These are phyloP conservation scores for Zygosaccharomyces pseudobailii DNA, from an alignment of 1,139 yeast species.

Conservation along the genomic window DNA sequence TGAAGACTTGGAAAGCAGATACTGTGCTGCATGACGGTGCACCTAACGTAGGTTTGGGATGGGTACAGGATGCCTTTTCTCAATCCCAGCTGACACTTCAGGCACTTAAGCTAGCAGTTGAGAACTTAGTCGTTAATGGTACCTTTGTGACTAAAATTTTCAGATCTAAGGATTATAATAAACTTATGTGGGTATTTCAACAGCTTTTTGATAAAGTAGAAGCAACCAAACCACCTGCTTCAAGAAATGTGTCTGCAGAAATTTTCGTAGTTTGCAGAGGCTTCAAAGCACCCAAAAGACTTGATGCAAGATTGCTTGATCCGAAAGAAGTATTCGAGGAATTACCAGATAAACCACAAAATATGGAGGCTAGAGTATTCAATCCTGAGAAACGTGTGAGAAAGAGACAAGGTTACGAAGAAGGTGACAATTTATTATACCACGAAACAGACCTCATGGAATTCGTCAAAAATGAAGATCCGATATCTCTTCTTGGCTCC, in stretches of 20 bases:
- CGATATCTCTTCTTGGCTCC: slow-evolving; percentile 76
- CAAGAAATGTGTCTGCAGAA: slow-evolving; percentile 98
- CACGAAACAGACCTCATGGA: slow-evolving; percentile 74
- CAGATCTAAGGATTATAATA: slow-evolving; percentile 96
- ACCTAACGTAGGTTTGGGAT: slow-evolving; percentile 97
- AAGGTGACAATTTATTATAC: slow-evolving; percentile 77
- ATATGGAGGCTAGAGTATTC: slow-evolving; percentile 86
- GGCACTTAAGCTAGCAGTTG: slow-evolving; percentile 92
- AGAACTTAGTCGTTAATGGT: slow-evolving; percentile 86
- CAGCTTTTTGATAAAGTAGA: slow-evolving; percentile 94
- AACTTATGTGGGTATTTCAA: slow-evolving; percentile 94
- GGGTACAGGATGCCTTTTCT: slow-evolving; percentile 99
- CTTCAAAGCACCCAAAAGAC: slow-evolving; percentile 90
- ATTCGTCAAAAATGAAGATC: slow-evolving; percentile 74
- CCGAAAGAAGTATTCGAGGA: slow-evolving; percentile 94
- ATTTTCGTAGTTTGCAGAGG: slow-evolving; percentile 95
- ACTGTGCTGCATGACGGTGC: slow-evolving; percentile 99
- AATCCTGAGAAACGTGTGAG: slow-evolving; percentile 90
- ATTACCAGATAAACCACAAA: slow-evolving; percentile 66
- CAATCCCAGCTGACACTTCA: slow-evolving; percentile 94
- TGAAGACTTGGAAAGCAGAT: slow-evolving; percentile 99
- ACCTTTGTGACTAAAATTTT: slow-evolving; percentile 96
- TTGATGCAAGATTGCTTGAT: slow-evolving; percentile 89
- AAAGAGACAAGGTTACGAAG: slow-evolving; percentile 95
- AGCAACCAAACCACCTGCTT: slow-evolving; percentile 98